Conservation (phyloP, 2,329 filamentous ascomycete species). For the Coniochaeta prunicola region DNA sequence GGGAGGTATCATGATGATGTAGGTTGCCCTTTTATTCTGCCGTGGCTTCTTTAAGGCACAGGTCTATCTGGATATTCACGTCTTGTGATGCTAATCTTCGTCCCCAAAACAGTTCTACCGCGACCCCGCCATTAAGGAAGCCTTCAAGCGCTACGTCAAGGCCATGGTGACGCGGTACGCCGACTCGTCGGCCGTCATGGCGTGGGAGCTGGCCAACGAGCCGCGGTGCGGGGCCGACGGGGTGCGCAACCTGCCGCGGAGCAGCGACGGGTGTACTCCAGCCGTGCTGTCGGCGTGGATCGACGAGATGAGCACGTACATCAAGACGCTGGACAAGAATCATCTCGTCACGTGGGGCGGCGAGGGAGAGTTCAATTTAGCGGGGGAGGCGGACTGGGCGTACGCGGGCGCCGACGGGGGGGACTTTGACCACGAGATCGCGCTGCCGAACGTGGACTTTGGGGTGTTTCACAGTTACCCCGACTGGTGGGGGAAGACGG, state of each 20-base stretch:
- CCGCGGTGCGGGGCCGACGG: constrained; percentile 40
- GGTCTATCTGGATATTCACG: too few relatives aligned
- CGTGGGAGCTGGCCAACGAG: constrained; percentile 64
- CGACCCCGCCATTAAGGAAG: constrained; percentile 40
- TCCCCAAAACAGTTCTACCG: constrained; percentile 34
- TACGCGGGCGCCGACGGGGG: constrained; percentile 42
- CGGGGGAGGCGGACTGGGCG: constrained; percentile 29
- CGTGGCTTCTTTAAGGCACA: neutral
- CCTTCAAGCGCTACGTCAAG: constrained; percentile 51
- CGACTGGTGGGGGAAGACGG: constrained; percentile 46
- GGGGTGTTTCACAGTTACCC: constrained; percentile 49
- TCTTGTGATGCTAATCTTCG: neutral
- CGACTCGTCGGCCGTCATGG: constrained; percentile 51
- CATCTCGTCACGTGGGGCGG: constrained; percentile 50
- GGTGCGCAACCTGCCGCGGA: constrained; percentile 34
- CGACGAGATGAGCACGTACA: constrained; percentile 44
- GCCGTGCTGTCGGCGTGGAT: constrained; percentile 39
- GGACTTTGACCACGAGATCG: constrained; percentile 44
- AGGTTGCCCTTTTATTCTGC: constrained; percentile 8
- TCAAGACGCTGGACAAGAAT: constrained; percentile 43
- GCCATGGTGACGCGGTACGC: constrained; percentile 52
- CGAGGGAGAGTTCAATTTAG: constrained; percentile 49
- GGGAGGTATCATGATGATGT: constrained; percentile 43
- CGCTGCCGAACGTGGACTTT: constrained; percentile 42
- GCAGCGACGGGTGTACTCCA: constrained; percentile 29